A percentile compares a stretch with the other conserved stretches of the same genome.
Evolutionary conservation across 73 alveolate genomes (phyloP).

Genomic region (Stentor roeselii): DNA sequence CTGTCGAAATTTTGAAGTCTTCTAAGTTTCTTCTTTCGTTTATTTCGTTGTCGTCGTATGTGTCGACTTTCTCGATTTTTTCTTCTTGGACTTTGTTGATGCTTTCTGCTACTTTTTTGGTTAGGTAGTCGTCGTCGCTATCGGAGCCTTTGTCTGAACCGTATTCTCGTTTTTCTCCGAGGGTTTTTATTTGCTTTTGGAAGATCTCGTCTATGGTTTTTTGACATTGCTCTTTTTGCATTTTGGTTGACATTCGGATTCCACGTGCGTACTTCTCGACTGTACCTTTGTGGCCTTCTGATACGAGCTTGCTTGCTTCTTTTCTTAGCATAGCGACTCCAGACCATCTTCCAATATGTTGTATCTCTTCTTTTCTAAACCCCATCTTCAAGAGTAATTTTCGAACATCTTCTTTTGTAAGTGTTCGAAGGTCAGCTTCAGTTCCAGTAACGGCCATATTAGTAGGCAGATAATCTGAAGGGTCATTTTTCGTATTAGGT

Average conservation of each 20-base stretch:
- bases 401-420: slow-evolving; percentile 78
- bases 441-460: slow-evolving; percentile 86
- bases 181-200: slow-evolving; percentile 33
- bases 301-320: background rate
- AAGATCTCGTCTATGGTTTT: slow-evolving; percentile 28
- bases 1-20: slow-evolving; percentile 34
- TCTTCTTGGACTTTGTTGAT: slow-evolving; percentile 30
- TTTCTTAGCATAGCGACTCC: slow-evolving; percentile 27
- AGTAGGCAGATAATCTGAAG: slow-evolving; percentile 37
- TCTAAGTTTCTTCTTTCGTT: slow-evolving; percentile 36
- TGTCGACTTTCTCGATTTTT: slow-evolving; percentile 39
- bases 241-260: slow-evolving; percentile 39
- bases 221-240: slow-evolving; percentile 40
- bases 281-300: slow-evolving; percentile 16
- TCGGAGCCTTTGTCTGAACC: slow-evolving; percentile 37
- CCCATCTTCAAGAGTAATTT: slow-evolving; percentile 75
- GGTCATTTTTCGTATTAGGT: slow-evolving; percentile 57
- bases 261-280: slow-evolving; percentile 44
- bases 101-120: slow-evolving; percentile 35
- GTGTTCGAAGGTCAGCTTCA: slow-evolving; percentile 91
- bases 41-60: slow-evolving; percentile 32
- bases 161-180: slow-evolving; percentile 44
- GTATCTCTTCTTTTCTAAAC: slow-evolving; percentile 62
- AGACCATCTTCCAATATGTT: slow-evolving; percentile 72
- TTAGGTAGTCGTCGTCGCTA: slow-evolving; percentile 41